A percentile compares a stretch with the other conserved stretches of the same genome.
Conservation (phyloP, 1,139 yeast species). For the Candida gigantensis region DNA sequence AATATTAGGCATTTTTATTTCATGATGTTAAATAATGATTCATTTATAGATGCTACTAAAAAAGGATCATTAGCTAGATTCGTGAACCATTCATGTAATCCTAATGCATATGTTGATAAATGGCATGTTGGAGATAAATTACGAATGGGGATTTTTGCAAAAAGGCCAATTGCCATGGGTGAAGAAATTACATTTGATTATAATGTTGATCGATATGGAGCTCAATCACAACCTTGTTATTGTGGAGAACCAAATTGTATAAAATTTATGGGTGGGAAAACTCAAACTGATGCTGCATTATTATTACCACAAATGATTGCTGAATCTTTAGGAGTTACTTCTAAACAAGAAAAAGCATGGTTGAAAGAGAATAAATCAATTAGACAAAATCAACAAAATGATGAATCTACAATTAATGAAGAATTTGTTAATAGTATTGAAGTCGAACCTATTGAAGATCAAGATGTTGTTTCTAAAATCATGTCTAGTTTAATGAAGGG, state of each 20-base stretch:
- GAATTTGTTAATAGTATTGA: constrained; percentile 64
- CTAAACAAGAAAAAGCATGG: constrained; percentile 63
- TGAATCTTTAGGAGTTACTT: constrained; percentile 81
- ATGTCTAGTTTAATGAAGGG: constrained; percentile 81
- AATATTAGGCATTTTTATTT: constrained; percentile 89
- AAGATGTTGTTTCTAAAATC: constrained; percentile 71
- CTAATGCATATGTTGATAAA: constrained; percentile 92
- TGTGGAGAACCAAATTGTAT: constrained; percentile 93
- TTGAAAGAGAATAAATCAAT: constrained; percentile 57
- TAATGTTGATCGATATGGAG: constrained; percentile 95
- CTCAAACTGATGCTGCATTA: constrained; percentile 89
- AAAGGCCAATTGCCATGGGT: constrained; percentile 67
- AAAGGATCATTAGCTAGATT: constrained; percentile 88
- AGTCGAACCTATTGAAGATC: constrained; percentile 45
- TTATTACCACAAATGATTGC: constrained; percentile 80
- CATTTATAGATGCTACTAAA: constrained; percentile 90
- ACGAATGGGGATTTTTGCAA: constrained; percentile 94
- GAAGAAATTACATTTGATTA: constrained; percentile 96
- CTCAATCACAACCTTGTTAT: constrained; percentile 89
- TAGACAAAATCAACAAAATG: constrained; percentile 49
- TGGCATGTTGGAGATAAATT: constrained; percentile 94
- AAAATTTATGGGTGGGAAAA: constrained; percentile 93
- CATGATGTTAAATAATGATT: constrained; percentile 94
- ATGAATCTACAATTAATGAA: constrained; percentile 61
- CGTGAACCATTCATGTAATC: constrained; percentile 92